Evolutionary conservation across 1,139 yeast species (phyloP).

Genomic region (Protomyces inundatus): DNA sequence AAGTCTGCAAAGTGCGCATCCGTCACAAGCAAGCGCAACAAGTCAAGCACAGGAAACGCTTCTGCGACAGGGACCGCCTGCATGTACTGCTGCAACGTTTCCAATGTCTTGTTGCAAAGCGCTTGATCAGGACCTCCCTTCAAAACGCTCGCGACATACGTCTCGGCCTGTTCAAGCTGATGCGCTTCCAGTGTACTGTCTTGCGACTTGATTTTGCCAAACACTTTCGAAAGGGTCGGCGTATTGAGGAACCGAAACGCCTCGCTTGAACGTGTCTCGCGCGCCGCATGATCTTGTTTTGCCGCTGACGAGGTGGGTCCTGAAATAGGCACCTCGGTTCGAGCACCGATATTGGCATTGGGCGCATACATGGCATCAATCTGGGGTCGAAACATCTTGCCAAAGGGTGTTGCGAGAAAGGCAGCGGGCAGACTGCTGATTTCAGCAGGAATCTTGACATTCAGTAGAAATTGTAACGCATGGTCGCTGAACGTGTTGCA

Average conservation of each 20-base stretch:
- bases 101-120: background rate
- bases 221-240: slow-evolving; percentile 17
- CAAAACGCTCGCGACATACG: background rate
- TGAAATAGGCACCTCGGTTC: slow-evolving; percentile 1
- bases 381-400: slow-evolving; percentile 46
- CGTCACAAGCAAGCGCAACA: slow-evolving; percentile 9
- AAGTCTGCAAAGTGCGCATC: background rate
- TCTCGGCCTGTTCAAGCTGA: background rate
- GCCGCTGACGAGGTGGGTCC: slow-evolving; percentile 17
- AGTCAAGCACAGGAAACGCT: slow-evolving; percentile 9
- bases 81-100: background rate
- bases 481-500: slow-evolving; percentile 66
- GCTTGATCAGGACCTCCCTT: background rate
- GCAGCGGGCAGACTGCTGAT: slow-evolving; percentile 53
- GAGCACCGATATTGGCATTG: background rate
- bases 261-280: background rate
- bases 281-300: background rate
- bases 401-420: slow-evolving; percentile 59
- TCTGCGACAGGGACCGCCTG: background rate
- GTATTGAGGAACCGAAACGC: slow-evolving; percentile 8
- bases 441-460: slow-evolving; percentile 47
- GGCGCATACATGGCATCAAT: slow-evolving; percentile 33
- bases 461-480: slow-evolving; percentile 55
- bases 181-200: background rate
- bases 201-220: background rate